A percentile compares a stretch with the other conserved stretches of the same genome.
Conservation (phyloP, 768 basidiomycete species). For the Suillus subluteus region DNA sequence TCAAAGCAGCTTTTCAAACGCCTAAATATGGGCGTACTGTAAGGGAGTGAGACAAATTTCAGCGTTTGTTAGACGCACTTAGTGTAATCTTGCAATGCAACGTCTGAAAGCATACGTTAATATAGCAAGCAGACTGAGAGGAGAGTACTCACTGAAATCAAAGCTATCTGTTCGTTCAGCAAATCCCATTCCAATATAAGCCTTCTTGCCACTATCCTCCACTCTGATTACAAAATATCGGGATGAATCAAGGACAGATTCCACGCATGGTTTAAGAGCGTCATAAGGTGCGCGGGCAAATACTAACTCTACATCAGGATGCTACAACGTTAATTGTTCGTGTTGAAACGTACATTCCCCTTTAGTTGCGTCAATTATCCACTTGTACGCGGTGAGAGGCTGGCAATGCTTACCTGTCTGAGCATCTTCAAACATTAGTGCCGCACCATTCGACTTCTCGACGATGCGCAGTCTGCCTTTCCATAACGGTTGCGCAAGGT, state of each 20-base stretch:
- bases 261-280: constrained; percentile 78
- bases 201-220: constrained; percentile 85
- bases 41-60: constrained; percentile 1
- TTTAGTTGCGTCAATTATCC: constrained; percentile 26
- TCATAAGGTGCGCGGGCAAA: constrained; percentile 90
- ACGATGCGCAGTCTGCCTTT: constrained; percentile 88
- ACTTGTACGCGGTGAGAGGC: constrained; percentile 1
- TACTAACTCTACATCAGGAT: constrained; percentile 46
- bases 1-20: constrained; percentile 66
- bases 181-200: constrained; percentile 95
- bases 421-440: constrained; percentile 79
- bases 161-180: constrained; percentile 87
- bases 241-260: constrained; percentile 94
- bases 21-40: constrained; percentile 36
- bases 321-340: constrained; percentile 11
- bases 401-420: constrained; percentile 62
- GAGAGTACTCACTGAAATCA: constrained; percentile 76
- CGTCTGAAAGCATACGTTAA: constrained; percentile 51
- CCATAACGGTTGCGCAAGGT: constrained; percentile 83
- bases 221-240: constrained; percentile 93
- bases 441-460: constrained; percentile 70
- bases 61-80: constrained; percentile 52
- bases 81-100: constrained; percentile 84
- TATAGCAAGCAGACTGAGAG: neutral
- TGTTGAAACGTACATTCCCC: constrained; percentile 64